Evolutionary conservation across 2,329 filamentous ascomycete species (phyloP).

Genomic region (Fulvia fulva): DNA sequence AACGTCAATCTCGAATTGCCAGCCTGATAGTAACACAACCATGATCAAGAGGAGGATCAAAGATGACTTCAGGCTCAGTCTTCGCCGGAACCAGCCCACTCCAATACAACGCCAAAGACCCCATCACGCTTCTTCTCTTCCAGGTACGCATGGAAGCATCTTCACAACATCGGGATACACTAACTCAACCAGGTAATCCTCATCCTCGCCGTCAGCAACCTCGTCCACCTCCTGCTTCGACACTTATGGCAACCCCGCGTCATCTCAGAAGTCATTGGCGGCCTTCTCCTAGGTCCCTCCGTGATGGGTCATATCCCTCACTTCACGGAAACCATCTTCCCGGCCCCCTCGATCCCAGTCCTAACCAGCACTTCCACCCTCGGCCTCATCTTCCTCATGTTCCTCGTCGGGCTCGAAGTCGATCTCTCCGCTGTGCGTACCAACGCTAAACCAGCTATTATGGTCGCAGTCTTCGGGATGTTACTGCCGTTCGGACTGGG

Average conservation of each 20-base stretch:
- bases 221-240: neutral
- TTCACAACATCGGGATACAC: neutral
- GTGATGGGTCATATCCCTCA: constrained; percentile 3
- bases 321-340: constrained; percentile 49
- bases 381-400: constrained; percentile 75
- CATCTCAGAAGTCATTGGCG: constrained; percentile 6
- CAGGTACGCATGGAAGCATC: neutral
- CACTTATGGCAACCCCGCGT: constrained; percentile 3
- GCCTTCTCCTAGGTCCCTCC: constrained; percentile 3
- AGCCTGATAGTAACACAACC: constrained; percentile 41
- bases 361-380: constrained; percentile 73
- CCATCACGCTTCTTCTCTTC: constrained; percentile 6
- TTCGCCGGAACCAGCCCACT: neutral
- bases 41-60: constrained; percentile 50
- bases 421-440: too few species aligned
- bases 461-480: too few species aligned
- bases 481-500: too few species aligned
- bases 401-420: constrained; percentile 76
- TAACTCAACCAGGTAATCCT: neutral
- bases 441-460: too few species aligned
- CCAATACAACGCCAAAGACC: constrained; percentile 2
- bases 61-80: neutral
- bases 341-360: constrained; percentile 64
- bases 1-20: neutral
- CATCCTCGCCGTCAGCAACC: neutral